A percentile compares a stretch with the other conserved stretches of the same genome.
phyloP scores from a whole-genome alignment of 495 filamentous ascomycete species.

The Aspergillus asperescens region DNA sequence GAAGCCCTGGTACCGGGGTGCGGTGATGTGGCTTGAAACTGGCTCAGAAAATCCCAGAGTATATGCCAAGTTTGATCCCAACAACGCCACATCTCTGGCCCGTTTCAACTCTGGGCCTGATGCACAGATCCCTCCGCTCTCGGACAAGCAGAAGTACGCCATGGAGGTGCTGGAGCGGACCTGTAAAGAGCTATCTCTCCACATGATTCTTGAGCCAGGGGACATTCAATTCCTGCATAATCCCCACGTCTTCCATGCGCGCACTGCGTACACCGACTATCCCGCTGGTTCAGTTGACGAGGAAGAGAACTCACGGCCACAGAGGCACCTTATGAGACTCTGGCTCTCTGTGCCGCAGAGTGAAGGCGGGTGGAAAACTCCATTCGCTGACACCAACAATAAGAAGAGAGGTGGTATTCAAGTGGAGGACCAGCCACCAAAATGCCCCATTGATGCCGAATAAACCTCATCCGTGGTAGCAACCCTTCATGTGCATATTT shows the following conservation, averaged over 20 bases:
- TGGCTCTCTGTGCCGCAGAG: slow-evolving; percentile 76
- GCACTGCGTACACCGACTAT: slow-evolving; percentile 63
- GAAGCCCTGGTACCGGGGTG: slow-evolving; percentile 66
- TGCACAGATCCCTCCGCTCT: slow-evolving; percentile 62
- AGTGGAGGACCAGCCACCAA: slow-evolving; percentile 68
- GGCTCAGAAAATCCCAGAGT: slow-evolving; percentile 43
- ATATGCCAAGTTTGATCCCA: slow-evolving; percentile 62
- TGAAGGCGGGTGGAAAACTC: slow-evolving; percentile 81
- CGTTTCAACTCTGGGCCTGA: slow-evolving; percentile 63
- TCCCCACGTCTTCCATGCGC: slow-evolving; percentile 62
- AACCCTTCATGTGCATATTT: slow-evolving; percentile 14
- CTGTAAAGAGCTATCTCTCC: slow-evolving; percentile 58
- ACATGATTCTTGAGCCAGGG: slow-evolving; percentile 73
- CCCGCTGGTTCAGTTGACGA: slow-evolving; percentile 48
- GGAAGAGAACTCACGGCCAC: slow-evolving; percentile 41
- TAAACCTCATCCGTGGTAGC: slow-evolving; percentile 53
- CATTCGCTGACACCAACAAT: slow-evolving; percentile 70
- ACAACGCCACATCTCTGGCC: slow-evolving; percentile 62
- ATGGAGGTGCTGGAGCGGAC: slow-evolving; percentile 60
- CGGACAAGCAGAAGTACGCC: slow-evolving; percentile 57
- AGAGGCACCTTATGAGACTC: slow-evolving; percentile 72
- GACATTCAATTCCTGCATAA: slow-evolving; percentile 75
- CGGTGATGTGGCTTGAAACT: slow-evolving; percentile 71
- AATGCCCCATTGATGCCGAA: slow-evolving; percentile 66
- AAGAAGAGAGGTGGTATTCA: slow-evolving; percentile 86